Evolutionary conservation across 2,329 filamentous ascomycete species (phyloP).

Genomic region (Cladorrhinum sp.): DNA sequence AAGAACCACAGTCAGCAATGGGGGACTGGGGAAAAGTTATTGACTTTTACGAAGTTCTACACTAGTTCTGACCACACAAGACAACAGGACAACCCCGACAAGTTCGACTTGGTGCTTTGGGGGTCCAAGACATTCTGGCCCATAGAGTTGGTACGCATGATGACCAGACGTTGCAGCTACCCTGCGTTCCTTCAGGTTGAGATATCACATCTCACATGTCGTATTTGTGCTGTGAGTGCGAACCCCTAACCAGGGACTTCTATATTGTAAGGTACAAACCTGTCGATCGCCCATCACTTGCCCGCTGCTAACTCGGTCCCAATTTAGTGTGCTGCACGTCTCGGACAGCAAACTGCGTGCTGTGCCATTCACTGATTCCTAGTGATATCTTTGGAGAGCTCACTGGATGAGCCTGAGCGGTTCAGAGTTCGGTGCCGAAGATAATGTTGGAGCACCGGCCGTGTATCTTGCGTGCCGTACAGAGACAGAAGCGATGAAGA

Average conservation of each 20-base stretch:
- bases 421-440: constrained; percentile 4
- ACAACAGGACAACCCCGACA: background rate
- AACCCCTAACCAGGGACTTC: background rate
- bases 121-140: background rate
- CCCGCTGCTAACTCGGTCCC: background rate
- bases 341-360: background rate
- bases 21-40: background rate
- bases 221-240: background rate
- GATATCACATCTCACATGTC: background rate
- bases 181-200: background rate
- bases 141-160: background rate
- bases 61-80: background rate
- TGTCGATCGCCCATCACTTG: too few species aligned
- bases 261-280: background rate
- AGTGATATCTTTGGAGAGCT: background rate
- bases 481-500: background rate
- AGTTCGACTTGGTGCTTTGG: background rate
- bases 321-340: background rate
- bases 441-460: background rate
- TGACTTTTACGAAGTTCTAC: background rate
- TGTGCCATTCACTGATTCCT: background rate
- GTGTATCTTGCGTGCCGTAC: background rate
- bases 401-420: background rate
- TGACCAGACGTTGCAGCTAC: background rate
- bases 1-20: background rate